These are phyloP conservation scores for Schwanniomyces pseudopolymorphus DNA, from an alignment of 805 yeast genomes.

Conservation along the genomic window DNA sequence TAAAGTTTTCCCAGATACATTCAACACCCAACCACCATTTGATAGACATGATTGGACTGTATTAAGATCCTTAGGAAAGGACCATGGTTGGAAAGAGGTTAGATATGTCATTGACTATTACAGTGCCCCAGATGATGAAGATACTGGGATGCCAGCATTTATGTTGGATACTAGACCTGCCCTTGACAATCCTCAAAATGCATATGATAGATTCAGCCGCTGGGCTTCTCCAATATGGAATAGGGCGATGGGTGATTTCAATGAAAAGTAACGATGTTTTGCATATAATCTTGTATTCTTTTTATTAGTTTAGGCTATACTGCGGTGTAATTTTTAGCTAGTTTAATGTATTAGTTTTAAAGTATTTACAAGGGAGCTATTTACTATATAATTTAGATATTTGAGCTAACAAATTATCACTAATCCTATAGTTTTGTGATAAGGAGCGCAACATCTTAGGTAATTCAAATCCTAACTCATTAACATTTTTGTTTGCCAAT, in stretches of 20 bases:
- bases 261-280: slow-evolving; percentile 9
- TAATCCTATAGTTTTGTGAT: slow-evolving; percentile 4
- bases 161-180: slow-evolving; percentile 96
- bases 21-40: slow-evolving; percentile 82
- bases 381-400: not conserved
- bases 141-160: slow-evolving; percentile 86
- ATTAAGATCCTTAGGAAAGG: slow-evolving; percentile 54
- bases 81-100: slow-evolving; percentile 62
- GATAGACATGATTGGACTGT: slow-evolving; percentile 99
- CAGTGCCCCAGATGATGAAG: slow-evolving; percentile 88
- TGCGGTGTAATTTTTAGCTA: not conserved
- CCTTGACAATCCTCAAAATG: slow-evolving; percentile 63
- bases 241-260: slow-evolving; percentile 63
- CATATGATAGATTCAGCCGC: slow-evolving; percentile 64
- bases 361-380: not conserved
- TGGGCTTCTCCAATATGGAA: slow-evolving; percentile 70
- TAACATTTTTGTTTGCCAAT: slow-evolving; percentile 26
- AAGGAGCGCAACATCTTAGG: slow-evolving; percentile 31
- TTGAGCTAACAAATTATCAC: slow-evolving; percentile 5
- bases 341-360: not conserved
- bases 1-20: slow-evolving; percentile 67
- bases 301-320: not conserved
- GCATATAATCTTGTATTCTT: slow-evolving; percentile 1
- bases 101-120: slow-evolving; percentile 95
- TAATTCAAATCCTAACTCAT: slow-evolving; percentile 37